These are phyloP conservation scores for Colletotrichum cuscutae DNA, from an alignment of 2,329 filamentous ascomycete species.

Conservation along the genomic window DNA sequence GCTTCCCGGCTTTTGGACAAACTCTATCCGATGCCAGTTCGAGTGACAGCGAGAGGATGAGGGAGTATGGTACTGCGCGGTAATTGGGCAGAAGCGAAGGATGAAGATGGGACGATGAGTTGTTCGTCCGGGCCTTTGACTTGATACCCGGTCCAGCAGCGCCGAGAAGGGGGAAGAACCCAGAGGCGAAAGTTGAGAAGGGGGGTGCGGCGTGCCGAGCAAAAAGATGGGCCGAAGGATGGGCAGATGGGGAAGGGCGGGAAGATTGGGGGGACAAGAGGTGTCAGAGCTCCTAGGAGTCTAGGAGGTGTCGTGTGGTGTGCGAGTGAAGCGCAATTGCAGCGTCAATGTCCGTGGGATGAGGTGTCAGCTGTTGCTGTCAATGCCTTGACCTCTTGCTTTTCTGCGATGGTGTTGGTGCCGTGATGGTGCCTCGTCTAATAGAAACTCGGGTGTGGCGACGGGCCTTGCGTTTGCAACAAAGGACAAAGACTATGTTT, in stretches of 20 bases:
- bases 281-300: conserved; percentile 25
- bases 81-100: conserved; percentile 18
- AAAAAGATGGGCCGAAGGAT: conserved; percentile 23
- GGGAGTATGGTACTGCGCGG: background rate
- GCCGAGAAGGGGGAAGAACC: background rate
- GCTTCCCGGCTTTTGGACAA: background rate
- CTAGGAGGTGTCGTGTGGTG: conserved; percentile 13
- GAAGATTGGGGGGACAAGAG: conserved; percentile 28
- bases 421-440: conserved; percentile 6
- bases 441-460: conserved; percentile 5
- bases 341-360: conserved; percentile 27
- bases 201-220: background rate
- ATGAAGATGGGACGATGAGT: conserved; percentile 27
- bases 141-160: conserved; percentile 23
- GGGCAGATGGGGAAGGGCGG: conserved; percentile 24
- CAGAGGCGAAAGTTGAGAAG: background rate
- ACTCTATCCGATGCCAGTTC: conserved; percentile 26
- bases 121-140: conserved; percentile 30
- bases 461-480: conserved; percentile 24
- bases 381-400: background rate
- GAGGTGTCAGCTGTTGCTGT: conserved; percentile 2
- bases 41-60: conserved; percentile 14
- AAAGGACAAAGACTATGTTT: conserved; percentile 6
- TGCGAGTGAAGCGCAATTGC: conserved; percentile 5
- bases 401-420: background rate